Evolutionary conservation across 805 yeast genomes (phyloP).

Genomic region (Metschnikowia proteae): DNA sequence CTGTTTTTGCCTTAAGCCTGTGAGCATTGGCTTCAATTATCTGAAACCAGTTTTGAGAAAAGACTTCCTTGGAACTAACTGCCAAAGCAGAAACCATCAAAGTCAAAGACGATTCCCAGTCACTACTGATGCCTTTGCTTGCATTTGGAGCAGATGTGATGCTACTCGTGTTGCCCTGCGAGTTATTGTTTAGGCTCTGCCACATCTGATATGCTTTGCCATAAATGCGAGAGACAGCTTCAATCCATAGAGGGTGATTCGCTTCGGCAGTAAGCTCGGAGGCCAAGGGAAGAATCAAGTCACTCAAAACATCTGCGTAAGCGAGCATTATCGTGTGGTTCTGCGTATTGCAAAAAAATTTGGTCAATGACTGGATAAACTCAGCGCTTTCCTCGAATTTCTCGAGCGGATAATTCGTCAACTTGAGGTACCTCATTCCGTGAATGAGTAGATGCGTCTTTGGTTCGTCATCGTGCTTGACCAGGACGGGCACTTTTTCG

Average conservation of each 20-base stretch:
- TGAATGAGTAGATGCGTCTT: constrained; percentile 70
- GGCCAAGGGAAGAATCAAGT: constrained; percentile 75
- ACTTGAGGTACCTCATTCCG: constrained; percentile 83
- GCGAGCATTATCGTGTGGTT: constrained; percentile 67
- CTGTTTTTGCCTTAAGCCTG: constrained; percentile 61
- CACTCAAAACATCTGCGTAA: constrained; percentile 80
- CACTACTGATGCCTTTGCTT: constrained; percentile 13
- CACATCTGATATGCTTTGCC: constrained; percentile 45
- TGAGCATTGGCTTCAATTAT: constrained; percentile 60
- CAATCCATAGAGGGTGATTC: constrained; percentile 93
- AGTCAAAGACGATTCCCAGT: constrained; percentile 69
- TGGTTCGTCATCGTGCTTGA: constrained; percentile 43
- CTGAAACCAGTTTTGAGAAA: constrained; percentile 66
- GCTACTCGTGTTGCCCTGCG: constrained; percentile 1
- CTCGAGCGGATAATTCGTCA: constrained; percentile 84
- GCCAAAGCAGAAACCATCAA: constrained; percentile 70
- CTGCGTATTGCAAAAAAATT: constrained; percentile 67
- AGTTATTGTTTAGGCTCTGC: constrained; percentile 19
- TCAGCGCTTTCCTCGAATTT: constrained; percentile 91
- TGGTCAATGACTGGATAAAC: constrained; percentile 78
- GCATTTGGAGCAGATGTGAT: constrained; percentile 4
- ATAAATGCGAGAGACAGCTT: constrained; percentile 65
- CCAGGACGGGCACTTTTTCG: constrained; percentile 62
- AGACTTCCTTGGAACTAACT: constrained; percentile 75
- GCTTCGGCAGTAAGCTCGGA: constrained; percentile 88